phyloP scores from a whole-genome alignment of 1,284 basidiomycete species.

The Malassezia cuniculi region DNA sequence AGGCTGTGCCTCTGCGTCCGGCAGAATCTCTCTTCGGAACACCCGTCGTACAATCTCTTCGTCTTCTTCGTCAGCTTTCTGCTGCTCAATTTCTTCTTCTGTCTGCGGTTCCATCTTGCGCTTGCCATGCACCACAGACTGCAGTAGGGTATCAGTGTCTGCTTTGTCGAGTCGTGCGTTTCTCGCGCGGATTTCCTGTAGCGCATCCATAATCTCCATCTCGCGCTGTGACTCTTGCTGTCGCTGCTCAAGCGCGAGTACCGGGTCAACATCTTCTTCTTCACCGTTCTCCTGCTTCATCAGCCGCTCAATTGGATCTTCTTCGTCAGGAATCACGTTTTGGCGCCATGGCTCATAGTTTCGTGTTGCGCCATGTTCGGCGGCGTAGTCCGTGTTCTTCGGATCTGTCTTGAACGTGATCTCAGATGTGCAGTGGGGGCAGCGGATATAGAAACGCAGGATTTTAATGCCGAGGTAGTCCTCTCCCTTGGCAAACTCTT shows the following conservation, averaged over 20 bases:
- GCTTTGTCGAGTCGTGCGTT: slow-evolving; percentile 77
- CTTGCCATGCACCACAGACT: slow-evolving; percentile 12
- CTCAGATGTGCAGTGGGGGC: slow-evolving; percentile 59
- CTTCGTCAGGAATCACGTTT: slow-evolving; percentile 7
- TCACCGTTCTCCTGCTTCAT: slow-evolving; percentile 19
- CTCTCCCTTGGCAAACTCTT: slow-evolving; percentile 91
- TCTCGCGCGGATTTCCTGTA: slow-evolving; percentile 82
- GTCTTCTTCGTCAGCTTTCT: slow-evolving; percentile 71
- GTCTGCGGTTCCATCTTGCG: slow-evolving; percentile 9
- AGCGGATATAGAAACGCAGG: slow-evolving; percentile 47
- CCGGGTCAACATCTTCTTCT: slow-evolving; percentile 61
- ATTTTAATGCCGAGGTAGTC: slow-evolving; percentile 98
- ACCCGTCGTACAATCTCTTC: slow-evolving; percentile 73
- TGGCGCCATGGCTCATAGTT: slow-evolving; percentile 43
- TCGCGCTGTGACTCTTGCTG: slow-evolving; percentile 84
- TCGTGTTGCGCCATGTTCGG: slow-evolving; percentile 38
- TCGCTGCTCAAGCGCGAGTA: slow-evolving; percentile 86
- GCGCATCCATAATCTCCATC: slow-evolving; percentile 93
- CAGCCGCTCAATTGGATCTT: slow-evolving; percentile 16
- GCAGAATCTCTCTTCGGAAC: slow-evolving; percentile 74
- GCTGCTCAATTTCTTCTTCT: slow-evolving; percentile 32
- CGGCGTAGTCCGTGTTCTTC: slow-evolving; percentile 53
- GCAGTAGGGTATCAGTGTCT: slow-evolving; percentile 33
- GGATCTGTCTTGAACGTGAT: slow-evolving; percentile 99
- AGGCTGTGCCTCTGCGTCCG: too few species aligned